A percentile compares a stretch with the other conserved stretches of the same genome.
phyloP scores from a whole-genome alignment of 2,329 filamentous ascomycete genomes.

The Lachnellula occidentalis region DNA sequence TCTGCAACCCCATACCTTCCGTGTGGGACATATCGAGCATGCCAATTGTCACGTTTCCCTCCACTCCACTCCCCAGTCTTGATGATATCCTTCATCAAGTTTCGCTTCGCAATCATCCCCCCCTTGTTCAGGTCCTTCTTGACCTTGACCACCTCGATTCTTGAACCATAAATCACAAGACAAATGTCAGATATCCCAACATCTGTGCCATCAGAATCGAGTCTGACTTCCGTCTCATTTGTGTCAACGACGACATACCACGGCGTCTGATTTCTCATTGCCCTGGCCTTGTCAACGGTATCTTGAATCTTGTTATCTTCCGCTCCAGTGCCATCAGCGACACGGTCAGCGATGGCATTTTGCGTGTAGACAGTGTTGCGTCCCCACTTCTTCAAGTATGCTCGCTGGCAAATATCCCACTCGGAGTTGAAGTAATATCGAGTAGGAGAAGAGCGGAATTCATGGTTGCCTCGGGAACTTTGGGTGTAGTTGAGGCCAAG shows the following conservation, averaged over 20 bases:
- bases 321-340: constrained; percentile 19
- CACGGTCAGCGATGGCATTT: constrained; percentile 25
- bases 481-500: constrained; percentile 31
- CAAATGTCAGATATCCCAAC: constrained; percentile 14
- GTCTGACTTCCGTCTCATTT: constrained; percentile 7
- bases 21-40: constrained; percentile 22
- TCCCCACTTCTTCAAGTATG: constrained; percentile 31
- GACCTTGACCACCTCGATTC: constrained; percentile 29
- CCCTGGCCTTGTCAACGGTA: constrained; percentile 4
- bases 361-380: constrained; percentile 32
- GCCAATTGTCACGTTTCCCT: constrained; percentile 27
- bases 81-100: constrained; percentile 29
- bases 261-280: constrained; percentile 2
- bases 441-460: constrained; percentile 31
- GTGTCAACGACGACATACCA: constrained; percentile 14
- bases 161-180: constrained; percentile 28
- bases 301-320: neutral
- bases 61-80: constrained; percentile 35
- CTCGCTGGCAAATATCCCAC: constrained; percentile 32
- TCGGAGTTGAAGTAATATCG: constrained; percentile 27
- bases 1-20: constrained; percentile 24
- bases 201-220: constrained; percentile 10
- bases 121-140: constrained; percentile 33
- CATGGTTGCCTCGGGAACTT: constrained; percentile 28
- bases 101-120: constrained; percentile 32